These are phyloP conservation scores for Ustilago loliicola DNA, from an alignment of 1,284 basidiomycete genomes.

Conservation along the genomic window DNA sequence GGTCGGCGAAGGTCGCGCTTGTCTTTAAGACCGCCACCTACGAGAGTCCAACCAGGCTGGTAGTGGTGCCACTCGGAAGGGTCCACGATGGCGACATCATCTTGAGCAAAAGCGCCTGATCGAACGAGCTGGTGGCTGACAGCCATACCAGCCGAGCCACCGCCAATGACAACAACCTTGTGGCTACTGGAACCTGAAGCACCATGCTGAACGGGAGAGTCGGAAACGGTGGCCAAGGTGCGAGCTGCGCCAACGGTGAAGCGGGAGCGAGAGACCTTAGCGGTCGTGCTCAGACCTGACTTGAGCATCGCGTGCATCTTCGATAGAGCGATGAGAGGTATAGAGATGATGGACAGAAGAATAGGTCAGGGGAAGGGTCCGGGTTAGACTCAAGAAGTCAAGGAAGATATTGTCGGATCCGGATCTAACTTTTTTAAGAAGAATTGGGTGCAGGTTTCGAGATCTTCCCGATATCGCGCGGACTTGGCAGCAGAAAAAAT, in stretches of 20 bases:
- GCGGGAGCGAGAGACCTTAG: slow-evolving; percentile 29
- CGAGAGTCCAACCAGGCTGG: slow-evolving; percentile 81
- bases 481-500: not conserved
- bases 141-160: slow-evolving; percentile 70
- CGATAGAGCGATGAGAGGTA: not conserved
- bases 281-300: slow-evolving; percentile 18
- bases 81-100: slow-evolving; percentile 64
- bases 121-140: slow-evolving; percentile 75
- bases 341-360: slow-evolving; percentile 4
- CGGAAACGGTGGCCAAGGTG: slow-evolving; percentile 41
- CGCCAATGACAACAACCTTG: slow-evolving; percentile 71
- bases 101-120: slow-evolving; percentile 46
- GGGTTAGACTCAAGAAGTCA: not conserved
- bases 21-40: slow-evolving; percentile 82
- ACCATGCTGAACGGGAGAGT: slow-evolving; percentile 37
- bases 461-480: slow-evolving; percentile 9
- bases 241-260: slow-evolving; percentile 24
- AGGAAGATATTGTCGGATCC: slow-evolving; percentile 4
- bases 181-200: slow-evolving; percentile 52
- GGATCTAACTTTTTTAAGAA: slow-evolving; percentile 9
- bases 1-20: slow-evolving; percentile 80
- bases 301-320: slow-evolving; percentile 52
- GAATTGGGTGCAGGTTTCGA: not conserved
- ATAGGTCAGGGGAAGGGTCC: not conserved
- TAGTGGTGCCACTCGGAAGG: slow-evolving; percentile 64